A percentile compares a stretch with the other conserved stretches of the same genome.
These are phyloP conservation scores for Aschersonia sp. DNA, from an alignment of 2,329 filamentous ascomycete genomes.

Conservation along the genomic window DNA sequence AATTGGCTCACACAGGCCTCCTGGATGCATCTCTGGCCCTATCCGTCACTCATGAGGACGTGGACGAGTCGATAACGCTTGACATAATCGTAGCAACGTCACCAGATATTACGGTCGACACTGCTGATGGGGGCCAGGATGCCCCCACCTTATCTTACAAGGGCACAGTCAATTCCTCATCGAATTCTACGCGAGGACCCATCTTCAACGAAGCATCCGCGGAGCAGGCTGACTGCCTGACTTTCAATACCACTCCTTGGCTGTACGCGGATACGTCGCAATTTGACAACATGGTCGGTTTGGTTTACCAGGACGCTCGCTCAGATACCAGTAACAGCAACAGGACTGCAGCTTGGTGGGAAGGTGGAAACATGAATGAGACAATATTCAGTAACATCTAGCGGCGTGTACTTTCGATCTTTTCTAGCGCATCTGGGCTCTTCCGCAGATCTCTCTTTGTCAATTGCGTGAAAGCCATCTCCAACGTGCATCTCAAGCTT, in stretches of 20 bases:
- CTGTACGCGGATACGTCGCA: slow-evolving; percentile 26
- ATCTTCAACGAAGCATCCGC: slow-evolving; percentile 15
- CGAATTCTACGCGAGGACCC: slow-evolving; percentile 10
- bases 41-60: slow-evolving; percentile 12
- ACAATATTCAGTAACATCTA: slow-evolving; percentile 24
- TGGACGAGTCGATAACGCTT: slow-evolving; percentile 22
- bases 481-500: too few relatives aligned
- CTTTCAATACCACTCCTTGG: slow-evolving; percentile 27
- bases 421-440: too few relatives aligned
- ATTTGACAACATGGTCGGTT: slow-evolving; percentile 21
- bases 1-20: slow-evolving; percentile 21
- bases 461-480: too few relatives aligned
- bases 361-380: slow-evolving; percentile 22
- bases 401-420: background rate
- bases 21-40: slow-evolving; percentile 27
- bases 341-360: slow-evolving; percentile 23
- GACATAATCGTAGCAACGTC: slow-evolving; percentile 37
- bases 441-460: too few relatives aligned
- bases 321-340: slow-evolving; percentile 7
- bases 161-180: slow-evolving; percentile 9
- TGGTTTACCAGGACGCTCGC: slow-evolving; percentile 17
- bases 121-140: slow-evolving; percentile 33
- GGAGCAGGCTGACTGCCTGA: slow-evolving; percentile 20
- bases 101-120: slow-evolving; percentile 35
- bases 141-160: slow-evolving; percentile 26